Evolutionary conservation across 345 rosid genomes (phyloP), one percentile per base, ranked within the genome.

Genomic region (Orychophragmus violaceus): DNA sequence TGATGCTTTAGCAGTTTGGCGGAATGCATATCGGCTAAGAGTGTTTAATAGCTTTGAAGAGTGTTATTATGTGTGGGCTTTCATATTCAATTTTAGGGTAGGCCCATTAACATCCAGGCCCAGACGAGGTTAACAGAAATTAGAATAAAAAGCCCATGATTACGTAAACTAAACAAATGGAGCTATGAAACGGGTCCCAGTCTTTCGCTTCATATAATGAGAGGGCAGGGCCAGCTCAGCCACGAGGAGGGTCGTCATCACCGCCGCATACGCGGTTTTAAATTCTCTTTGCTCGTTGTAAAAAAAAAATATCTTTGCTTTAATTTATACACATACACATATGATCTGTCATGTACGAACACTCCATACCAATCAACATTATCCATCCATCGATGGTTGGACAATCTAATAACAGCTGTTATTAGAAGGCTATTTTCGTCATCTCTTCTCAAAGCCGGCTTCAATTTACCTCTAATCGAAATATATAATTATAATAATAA

Each of bases 381-480:
- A 70, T 70, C 74, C 74, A 51, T 11, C 9, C 13, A 39, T 3
- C 18, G 6, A 12, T 39, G 53, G 59, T 37, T n/a, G 29, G 45
- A 12, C 19, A 49, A 29, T n/a, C n/a, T 64, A 64, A 64, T 57
- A 36, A 37, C 70, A 64, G 70, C 49, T 64, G 76, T 65, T 49
- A 8, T 4, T 11, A 8, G 0, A 4, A 55, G 61, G 59, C 12
- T 5, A 29, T 29, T 50, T 12, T 39, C 56, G 76, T 72, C 67
- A 65, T 0, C 29, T 28, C 35, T 42, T 17, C 28, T 11, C 50
- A 16, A 44, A 35, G 71, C 71, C 76, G 71, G 60, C 71, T 24
- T 48, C 52, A 22, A 50, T 64, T n/a, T n/a, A 13, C 63, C 46
- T 55, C 63, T 68, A 22, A 19, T 18, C 30, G 9, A 32, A n/a